Conservation (phyloP, 2,329 filamentous ascomycete genomes). For the Tolypocladium ovalisporum region DNA sequence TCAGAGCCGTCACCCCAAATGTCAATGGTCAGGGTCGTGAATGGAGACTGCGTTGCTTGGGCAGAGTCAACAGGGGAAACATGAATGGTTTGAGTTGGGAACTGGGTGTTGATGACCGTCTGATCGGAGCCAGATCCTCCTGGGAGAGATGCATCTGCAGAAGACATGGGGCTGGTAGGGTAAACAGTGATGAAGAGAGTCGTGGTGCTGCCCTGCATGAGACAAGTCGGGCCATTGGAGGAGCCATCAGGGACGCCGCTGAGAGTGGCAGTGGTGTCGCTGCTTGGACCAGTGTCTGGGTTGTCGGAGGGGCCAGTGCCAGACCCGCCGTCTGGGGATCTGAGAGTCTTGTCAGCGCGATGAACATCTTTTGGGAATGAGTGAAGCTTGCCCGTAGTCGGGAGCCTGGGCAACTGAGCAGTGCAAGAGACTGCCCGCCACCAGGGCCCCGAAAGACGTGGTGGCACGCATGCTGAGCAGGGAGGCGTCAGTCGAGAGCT, state of each 20-base stretch:
- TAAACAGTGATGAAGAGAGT: conserved; percentile 39
- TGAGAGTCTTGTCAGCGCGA: conserved; percentile 4
- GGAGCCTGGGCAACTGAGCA: conserved; percentile 19
- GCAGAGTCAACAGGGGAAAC: conserved; percentile 11
- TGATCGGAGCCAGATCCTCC: conserved; percentile 8
- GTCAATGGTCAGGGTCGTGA: conserved; percentile 25
- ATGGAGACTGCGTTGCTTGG: conserved; percentile 10
- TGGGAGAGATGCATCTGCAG: conserved; percentile 1
- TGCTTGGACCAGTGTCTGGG: conserved; percentile 1
- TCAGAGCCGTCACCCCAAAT: conserved; percentile 16
- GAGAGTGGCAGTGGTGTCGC: conserved; percentile 1
- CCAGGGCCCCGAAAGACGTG: conserved; percentile 22
- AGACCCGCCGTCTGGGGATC: conserved; percentile 6
- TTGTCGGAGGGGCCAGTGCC: conserved; percentile 3
- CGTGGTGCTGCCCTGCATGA: conserved; percentile 23
- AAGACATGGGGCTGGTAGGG: conserved; percentile 16
- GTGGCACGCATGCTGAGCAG: conserved; percentile 25
- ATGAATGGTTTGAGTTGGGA: conserved; percentile 16
- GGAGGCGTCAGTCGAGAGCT: conserved; percentile 1
- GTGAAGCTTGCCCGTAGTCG: conserved; percentile 19
- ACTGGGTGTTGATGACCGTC: conserved; percentile 7
- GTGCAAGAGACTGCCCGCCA: conserved; percentile 22
- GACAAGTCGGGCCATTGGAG: conserved; percentile 22
- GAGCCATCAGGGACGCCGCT: conserved; percentile 2
- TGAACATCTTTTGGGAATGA: background rate